Evolutionary conservation across 768 basidiomycete species (phyloP), one percentile per base, ranked within the genome.

Genomic region (Jaapia argillacea): DNA sequence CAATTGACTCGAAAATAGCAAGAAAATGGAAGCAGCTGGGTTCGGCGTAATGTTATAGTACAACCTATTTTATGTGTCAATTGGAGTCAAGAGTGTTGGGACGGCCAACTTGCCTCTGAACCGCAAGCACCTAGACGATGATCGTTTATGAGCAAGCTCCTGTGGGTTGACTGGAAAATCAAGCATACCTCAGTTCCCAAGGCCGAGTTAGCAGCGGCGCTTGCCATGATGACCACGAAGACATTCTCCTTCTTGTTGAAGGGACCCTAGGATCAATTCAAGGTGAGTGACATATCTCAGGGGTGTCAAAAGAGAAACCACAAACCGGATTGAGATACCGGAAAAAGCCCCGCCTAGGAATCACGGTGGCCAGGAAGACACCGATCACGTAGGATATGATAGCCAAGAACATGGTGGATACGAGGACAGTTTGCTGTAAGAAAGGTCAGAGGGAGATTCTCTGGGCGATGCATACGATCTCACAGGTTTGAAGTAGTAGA

Each of bases 221-320:
- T 67, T 18, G 75, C 52, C 75, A 77, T 77, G 44, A 77, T 73
- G 6, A 77, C 66, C 25, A 77, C 70, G 48, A 77, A 74, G 0
- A 73, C 71, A 54, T 73, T 72, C 52, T 78, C 75, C 45, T 76
- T 77, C 55, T 72, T 76, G 54, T 77, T 76, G 58, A 75, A 77
- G 2, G 75, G 71, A 21, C 70, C 66, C 74, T 75, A 28, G 24
- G 27, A 21, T n/a, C n/a, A 18, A 33, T 35, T 5, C 41, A 40
- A 51, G 21, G 46, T 25, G 41, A 39, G 36, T 41, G n/a, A 26
- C 24, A 10, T 3, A 28, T 7, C 12, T 14, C 24, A 18, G n/a
- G 37, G 12, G 13, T 20, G 18, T 7, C 13, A 6, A 22, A 33
- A 26, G 37, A 42, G 35, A 43, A 25, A n/a, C 57, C 67, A 43